A percentile compares a stretch with the other conserved stretches of the same genome.
Evolutionary conservation across 768 basidiomycete species (phyloP).

Genomic region (Hortiboletus campestris): DNA sequence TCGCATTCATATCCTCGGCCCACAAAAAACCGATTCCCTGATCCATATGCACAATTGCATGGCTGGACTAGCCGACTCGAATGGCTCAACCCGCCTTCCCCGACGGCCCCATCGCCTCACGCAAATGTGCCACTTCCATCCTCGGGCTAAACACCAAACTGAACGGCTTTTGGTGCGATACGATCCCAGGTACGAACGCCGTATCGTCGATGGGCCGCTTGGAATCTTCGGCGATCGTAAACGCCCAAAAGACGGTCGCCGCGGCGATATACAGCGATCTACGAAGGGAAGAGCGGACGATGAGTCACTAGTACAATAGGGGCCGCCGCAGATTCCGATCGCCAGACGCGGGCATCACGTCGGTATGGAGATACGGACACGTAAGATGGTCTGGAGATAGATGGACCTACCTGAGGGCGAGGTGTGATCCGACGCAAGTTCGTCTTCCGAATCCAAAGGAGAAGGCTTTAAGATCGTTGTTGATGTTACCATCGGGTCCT

Average conservation of each 20-base stretch:
- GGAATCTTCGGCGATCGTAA: conserved; percentile 48
- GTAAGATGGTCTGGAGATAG: too few species aligned
- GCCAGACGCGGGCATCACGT: not conserved
- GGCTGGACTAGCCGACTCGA: not conserved
- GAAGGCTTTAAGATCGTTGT: conserved; percentile 49
- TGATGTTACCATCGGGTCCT: conserved; percentile 39
- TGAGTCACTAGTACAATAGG: not conserved
- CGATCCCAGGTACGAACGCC: conserved; percentile 61
- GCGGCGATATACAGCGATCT: conserved; percentile 65
- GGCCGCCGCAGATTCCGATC: not conserved
- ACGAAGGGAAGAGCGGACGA: not conserved
- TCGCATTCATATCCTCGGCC: too few species aligned
- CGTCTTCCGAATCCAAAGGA: conserved; percentile 55
- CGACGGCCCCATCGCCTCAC: conserved; percentile 5
- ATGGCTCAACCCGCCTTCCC: not conserved
- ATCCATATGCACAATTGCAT: too few species aligned
- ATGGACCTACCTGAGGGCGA: conserved; percentile 21
- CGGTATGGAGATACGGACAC: not conserved
- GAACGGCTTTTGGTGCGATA: conserved; percentile 63
- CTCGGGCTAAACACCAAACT: conserved; percentile 53
- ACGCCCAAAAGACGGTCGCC: conserved; percentile 63
- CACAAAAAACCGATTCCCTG: too few species aligned
- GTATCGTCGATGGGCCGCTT: conserved; percentile 55
- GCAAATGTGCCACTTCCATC: conserved; percentile 16
- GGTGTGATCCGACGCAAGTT: conserved; percentile 25